Evolutionary conservation across 495 filamentous ascomycete species (phyloP).

Genomic region (Trichoderma reesei): DNA sequence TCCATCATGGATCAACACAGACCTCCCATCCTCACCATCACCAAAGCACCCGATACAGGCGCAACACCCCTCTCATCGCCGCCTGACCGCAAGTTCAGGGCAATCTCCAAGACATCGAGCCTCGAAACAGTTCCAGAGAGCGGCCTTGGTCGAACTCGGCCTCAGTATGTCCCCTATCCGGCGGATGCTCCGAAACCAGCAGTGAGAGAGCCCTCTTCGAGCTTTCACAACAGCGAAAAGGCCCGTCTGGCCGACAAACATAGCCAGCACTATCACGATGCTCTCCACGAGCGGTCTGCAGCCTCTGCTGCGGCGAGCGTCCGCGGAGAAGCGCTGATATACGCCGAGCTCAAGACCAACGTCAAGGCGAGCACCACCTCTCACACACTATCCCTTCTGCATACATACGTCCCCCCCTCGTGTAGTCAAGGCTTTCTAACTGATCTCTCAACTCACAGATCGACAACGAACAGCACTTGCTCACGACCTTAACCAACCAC

Average conservation of each 20-base stretch:
- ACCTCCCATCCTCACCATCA: neutral
- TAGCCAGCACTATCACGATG: constrained; percentile 38
- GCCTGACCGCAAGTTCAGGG: neutral
- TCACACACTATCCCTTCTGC: neutral
- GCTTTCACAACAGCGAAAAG: constrained; percentile 20
- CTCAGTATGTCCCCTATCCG: neutral
- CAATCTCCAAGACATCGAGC: neutral
- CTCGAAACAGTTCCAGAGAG: neutral
- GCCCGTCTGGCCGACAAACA: constrained; percentile 23
- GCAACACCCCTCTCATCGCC: neutral
- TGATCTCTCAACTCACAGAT: constrained; percentile 34
- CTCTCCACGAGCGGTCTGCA: constrained; percentile 23
- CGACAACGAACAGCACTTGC: constrained; percentile 57
- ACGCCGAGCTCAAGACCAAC: constrained; percentile 79
- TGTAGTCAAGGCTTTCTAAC: neutral
- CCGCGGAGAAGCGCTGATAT: constrained; percentile 50
- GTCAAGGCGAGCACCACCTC: constrained; percentile 49
- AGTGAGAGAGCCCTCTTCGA: neutral
- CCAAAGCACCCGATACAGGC: neutral
- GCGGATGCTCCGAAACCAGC: neutral
- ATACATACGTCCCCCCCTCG: no score
- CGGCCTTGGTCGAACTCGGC: neutral
- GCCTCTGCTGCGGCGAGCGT: neutral
- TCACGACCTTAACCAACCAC: constrained; percentile 56
- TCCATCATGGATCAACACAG: neutral